These are phyloP conservation scores for Articulospora tetracladia DNA, from an alignment of 495 filamentous ascomycete genomes.

Conservation along the genomic window DNA sequence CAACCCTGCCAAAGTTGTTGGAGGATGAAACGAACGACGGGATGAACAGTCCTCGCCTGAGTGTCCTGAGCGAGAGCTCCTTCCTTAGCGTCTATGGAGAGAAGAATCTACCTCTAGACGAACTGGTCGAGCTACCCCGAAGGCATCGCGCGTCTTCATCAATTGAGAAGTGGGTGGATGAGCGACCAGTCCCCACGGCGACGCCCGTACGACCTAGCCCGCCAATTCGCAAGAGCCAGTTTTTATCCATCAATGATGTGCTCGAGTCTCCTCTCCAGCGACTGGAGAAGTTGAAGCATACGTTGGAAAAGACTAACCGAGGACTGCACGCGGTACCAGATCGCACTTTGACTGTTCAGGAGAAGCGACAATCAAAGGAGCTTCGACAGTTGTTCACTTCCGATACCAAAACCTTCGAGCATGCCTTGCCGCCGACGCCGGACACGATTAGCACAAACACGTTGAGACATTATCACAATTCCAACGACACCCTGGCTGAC, in stretches of 20 bases:
- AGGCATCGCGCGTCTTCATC: slow-evolving; percentile 23
- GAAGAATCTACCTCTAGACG: slow-evolving; percentile 21
- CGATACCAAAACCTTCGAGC: slow-evolving; percentile 9
- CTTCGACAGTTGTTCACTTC: slow-evolving; percentile 13
- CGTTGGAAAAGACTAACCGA: slow-evolving; percentile 14
- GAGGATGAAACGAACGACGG: slow-evolving; percentile 30
- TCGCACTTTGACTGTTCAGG: neutral
- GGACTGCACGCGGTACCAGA: neutral
- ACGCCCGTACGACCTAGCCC: slow-evolving; percentile 11
- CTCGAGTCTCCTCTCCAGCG: slow-evolving; percentile 41
- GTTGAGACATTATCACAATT: slow-evolving; percentile 35
- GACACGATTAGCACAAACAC: slow-evolving; percentile 51
- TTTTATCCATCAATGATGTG: slow-evolving; percentile 37
- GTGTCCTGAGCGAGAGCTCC: slow-evolving; percentile 76
- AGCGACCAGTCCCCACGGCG: slow-evolving; percentile 14
- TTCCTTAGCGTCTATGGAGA: slow-evolving; percentile 65
- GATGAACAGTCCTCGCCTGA: slow-evolving; percentile 61
- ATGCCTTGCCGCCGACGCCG: slow-evolving; percentile 45
- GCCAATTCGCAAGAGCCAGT: slow-evolving; percentile 27
- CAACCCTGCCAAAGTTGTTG: slow-evolving; percentile 34
- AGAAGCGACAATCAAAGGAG: slow-evolving; percentile 13
- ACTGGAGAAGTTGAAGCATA: slow-evolving; percentile 31
- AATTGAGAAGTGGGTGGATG: slow-evolving; percentile 27
- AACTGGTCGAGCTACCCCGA: slow-evolving; percentile 15
- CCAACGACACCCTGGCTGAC: slow-evolving; percentile 29